phyloP scores from a whole-genome alignment of 2,329 filamentous ascomycete genomes.

The Thermochaetoides dissita region DNA sequence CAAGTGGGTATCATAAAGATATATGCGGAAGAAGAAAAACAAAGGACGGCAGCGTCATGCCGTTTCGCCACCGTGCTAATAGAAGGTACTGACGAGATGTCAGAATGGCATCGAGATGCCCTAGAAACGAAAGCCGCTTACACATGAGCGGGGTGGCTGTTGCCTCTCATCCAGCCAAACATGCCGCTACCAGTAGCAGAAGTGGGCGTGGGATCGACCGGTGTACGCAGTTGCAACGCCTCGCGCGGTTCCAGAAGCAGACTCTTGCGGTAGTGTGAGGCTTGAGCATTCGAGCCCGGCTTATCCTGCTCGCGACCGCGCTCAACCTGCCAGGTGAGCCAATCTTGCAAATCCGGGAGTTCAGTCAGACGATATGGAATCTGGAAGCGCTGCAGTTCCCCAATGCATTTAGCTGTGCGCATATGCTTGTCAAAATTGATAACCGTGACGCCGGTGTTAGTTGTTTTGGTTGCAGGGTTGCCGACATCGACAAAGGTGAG shows the following conservation, averaged over 20 bases:
- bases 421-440: slow-evolving; percentile 98
- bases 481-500: slow-evolving; percentile 92
- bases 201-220: slow-evolving; percentile 15
- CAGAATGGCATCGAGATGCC: too few species aligned
- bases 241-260: slow-evolving; percentile 69
- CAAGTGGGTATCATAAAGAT: too few species aligned
- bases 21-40: too few species aligned
- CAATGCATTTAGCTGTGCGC: slow-evolving; percentile 88
- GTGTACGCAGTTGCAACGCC: slow-evolving; percentile 18
- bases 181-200: slow-evolving; percentile 12
- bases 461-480: slow-evolving; percentile 65
- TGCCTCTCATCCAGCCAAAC: slow-evolving; percentile 18
- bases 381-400: slow-evolving; percentile 90
- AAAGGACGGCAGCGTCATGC: too few species aligned
- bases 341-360: slow-evolving; percentile 79
- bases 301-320: slow-evolving; percentile 51
- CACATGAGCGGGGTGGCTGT: slow-evolving; percentile 2
- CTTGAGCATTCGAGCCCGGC: slow-evolving; percentile 39
- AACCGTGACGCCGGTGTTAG: slow-evolving; percentile 57
- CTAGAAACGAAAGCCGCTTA: too few species aligned
- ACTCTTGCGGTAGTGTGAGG: slow-evolving; percentile 65
- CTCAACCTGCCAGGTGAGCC: slow-evolving; percentile 71
- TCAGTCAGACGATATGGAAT: slow-evolving; percentile 76
- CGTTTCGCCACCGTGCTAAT: too few species aligned
- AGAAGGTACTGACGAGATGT: too few species aligned